A percentile compares a stretch with the other conserved stretches of the same genome.
These are phyloP conservation scores for Glaciozyma martinii DNA, from an alignment of 768 basidiomycete genomes.

Conservation along the genomic window DNA sequence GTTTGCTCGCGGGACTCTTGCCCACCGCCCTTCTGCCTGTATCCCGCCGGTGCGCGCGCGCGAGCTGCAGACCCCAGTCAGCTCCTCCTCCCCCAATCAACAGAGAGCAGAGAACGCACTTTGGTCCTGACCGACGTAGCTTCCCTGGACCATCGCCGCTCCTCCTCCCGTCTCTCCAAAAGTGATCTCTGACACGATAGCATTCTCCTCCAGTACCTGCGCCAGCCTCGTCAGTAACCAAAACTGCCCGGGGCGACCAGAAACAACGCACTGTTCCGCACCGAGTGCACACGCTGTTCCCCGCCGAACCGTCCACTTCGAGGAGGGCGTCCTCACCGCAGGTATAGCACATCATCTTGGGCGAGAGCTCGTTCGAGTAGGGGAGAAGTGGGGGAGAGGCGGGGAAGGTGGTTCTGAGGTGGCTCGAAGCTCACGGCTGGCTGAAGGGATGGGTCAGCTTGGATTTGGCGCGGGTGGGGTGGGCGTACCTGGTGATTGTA, in stretches of 20 bases:
- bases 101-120: conserved; percentile 50
- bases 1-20: conserved; percentile 83
- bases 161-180: conserved; percentile 91
- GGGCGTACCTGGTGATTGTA: too few species aligned
- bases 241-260: background rate
- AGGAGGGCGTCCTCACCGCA: conserved; percentile 28
- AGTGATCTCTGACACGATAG: conserved; percentile 83
- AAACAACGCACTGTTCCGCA: background rate
- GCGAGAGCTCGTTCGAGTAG: too few species aligned
- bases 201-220: conserved; percentile 76
- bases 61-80: conserved; percentile 49
- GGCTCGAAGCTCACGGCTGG: too few species aligned
- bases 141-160: conserved; percentile 90
- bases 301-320: conserved; percentile 23
- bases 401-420: too few species aligned
- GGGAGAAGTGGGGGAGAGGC: too few species aligned
- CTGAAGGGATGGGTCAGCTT: too few species aligned
- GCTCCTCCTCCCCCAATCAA: too few species aligned
- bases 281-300: conserved; percentile 24
- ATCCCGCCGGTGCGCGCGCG: conserved; percentile 42
- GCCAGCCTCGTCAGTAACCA: background rate
- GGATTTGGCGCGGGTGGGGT: too few species aligned
- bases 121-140: conserved; percentile 80
- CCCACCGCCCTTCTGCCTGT: conserved; percentile 49
- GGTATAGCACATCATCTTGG: conserved; percentile 23